A percentile compares a stretch with the other conserved stretches of the same genome.
Evolutionary conservation across 768 basidiomycete genomes (phyloP).

Genomic region (Podaxis mareebaensis): DNA sequence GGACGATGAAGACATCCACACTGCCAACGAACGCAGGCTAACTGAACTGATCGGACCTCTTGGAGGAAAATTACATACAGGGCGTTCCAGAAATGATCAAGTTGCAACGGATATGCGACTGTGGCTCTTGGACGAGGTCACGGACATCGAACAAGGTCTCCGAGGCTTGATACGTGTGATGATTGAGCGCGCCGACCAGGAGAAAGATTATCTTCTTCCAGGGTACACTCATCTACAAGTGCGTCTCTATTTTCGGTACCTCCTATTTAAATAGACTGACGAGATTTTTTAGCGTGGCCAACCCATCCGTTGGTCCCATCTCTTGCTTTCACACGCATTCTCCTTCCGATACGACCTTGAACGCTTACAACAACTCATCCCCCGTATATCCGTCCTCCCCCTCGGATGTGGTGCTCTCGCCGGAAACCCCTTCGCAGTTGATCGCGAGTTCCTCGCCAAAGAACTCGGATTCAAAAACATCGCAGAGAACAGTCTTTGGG

Average conservation of each 20-base stretch:
- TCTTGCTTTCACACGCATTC: constrained; percentile 92
- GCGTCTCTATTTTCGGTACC: constrained; percentile 19
- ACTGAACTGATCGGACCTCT: constrained; percentile 91
- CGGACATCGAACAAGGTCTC: constrained; percentile 64
- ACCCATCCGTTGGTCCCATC: constrained; percentile 98
- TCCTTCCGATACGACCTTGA: constrained; percentile 91
- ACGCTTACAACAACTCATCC: constrained; percentile 78
- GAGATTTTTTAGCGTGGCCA: constrained; percentile 76
- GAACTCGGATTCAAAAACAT: constrained; percentile 89
- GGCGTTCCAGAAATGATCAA: constrained; percentile 96
- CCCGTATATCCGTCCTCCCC: constrained; percentile 91
- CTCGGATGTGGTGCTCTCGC: constrained; percentile 94
- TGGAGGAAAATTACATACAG: constrained; percentile 96
- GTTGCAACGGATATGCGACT: constrained; percentile 98
- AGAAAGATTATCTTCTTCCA: constrained; percentile 87
- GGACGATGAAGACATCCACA: constrained; percentile 99
- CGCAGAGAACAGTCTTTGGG: constrained; percentile 96
- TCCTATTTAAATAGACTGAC: background rate
- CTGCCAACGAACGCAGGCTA: constrained; percentile 94
- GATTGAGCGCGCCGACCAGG: constrained; percentile 90
- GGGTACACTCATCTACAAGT: constrained; percentile 99
- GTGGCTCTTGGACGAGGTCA: constrained; percentile 86
- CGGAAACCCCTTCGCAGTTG: constrained; percentile 93
- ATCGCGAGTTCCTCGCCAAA: constrained; percentile 87
- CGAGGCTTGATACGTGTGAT: constrained; percentile 86